These are phyloP conservation scores for Naegleria lovaniensis DNA, from an alignment of 208 protist species.

Conservation along the genomic window DNA sequence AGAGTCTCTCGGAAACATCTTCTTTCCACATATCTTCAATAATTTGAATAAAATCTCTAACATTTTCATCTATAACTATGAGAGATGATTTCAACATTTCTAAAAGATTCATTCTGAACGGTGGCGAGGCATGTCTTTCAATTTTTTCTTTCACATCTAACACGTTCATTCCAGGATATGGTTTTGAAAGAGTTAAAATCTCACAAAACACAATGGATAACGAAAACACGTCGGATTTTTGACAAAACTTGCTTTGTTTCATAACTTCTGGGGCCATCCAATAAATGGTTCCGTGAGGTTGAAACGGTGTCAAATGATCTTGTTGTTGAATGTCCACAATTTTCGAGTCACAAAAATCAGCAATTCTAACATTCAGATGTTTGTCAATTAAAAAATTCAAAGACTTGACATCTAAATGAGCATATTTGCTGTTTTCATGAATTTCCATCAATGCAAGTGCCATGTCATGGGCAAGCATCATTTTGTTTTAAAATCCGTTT, in stretches of 20 bases:
- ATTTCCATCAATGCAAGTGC: neutral
- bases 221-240: neutral
- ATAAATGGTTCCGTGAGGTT: neutral
- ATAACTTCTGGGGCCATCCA: neutral
- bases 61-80: neutral
- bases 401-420: neutral
- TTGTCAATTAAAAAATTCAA: neutral
- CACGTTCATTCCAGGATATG: neutral
- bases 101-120: neutral
- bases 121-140: neutral
- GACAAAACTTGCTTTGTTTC: neutral
- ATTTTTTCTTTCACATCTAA: neutral
- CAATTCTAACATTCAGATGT: neutral
- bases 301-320: neutral
- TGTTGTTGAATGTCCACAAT: neutral
- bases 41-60: neutral
- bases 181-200: neutral
- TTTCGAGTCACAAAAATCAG: neutral
- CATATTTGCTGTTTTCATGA: neutral
- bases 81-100: neutral
- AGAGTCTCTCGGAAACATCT: neutral
- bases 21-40: conserved; percentile 5
- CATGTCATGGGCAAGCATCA: neutral
- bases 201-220: neutral
- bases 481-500: neutral